Evolutionary conservation across 148 eudicot genomes (phyloP), one percentile per base, ranked within the genome.

Genomic region (Persicaria tinctoria): DNA sequence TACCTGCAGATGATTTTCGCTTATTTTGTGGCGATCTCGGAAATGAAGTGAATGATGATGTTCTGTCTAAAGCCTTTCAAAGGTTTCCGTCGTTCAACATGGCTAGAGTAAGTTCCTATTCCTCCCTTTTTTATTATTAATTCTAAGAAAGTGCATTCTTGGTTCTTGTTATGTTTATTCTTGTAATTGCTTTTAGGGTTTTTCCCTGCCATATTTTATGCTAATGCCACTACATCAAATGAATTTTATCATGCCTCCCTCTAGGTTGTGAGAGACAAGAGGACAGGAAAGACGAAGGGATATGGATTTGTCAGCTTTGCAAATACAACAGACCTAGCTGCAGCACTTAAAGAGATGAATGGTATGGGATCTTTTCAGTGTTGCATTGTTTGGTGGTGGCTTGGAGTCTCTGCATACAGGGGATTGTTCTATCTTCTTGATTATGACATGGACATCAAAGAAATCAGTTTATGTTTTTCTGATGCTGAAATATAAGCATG

Each of bases 1-100:
- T 41, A 66, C 44, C 48, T 66, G 81, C 91, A 93, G 98, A 93
- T 88, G 98, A 93, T 78, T 91, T 79, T 81, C 93, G 97, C 57
- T 55, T 91, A 74, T 91, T 93, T 79, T 93, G 97, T 80, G 97
- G 98, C 55, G 92, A 91, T 80, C 98, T 93, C 86, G 98, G 98
- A 66, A 93, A 93, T 77, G 97, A 91, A 84, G 97, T 91, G 83
- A 93, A 93, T 81, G 98, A 93, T 83, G 98, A 93, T 88, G 98
- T 93, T 74, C 83, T 93, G n/a, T 82, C 98, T 46, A 93, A 89
- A 83, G 98, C 97, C 18, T 93, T 93, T 86, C 44, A 92, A 72
- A 82, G 92, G 45, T 93, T 89, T 81, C 98, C 98, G 75, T 85
- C 97, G 47, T 91, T 87, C 73, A 93, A 93, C 77, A 86, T 93